Evolutionary conservation across 2,329 filamentous ascomycete species (phyloP), one percentile per base, ranked within the genome.

Genomic region (Sporothrix brasiliensis): DNA sequence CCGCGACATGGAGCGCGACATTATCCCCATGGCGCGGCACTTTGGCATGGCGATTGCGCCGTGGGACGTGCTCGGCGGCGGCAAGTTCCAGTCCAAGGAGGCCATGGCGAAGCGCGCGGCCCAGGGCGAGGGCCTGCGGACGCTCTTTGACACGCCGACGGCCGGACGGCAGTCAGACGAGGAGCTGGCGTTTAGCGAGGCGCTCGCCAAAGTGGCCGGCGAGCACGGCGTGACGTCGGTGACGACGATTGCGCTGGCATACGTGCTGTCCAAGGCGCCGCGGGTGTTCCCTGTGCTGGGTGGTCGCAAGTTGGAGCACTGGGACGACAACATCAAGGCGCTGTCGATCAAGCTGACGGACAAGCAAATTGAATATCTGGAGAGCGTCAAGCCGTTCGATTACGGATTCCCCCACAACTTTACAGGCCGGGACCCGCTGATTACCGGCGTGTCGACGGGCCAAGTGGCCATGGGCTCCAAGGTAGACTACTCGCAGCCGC

Each of bases 61-160:
- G 0, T 91, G 87, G 87, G 88, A 86, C 66, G 85, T 84, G 0
- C 78, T 89, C 6, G 86, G 86, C 21, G 82, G 78, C 79, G 86
- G 86, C 53, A 79, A 80, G 69, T 84, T 86, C 77, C 82, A 85
- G 77, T 79, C 80, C 19, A 75, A 76, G 69, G 78, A 78, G 69
- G 75, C 76, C 68, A 41, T 81, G 60, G 78, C 79, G 70, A 73
- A 19, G 9, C 72, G 72, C 56, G 50, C 34, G 6, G 44, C 52
- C n/a, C 49, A 67, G 0, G 82, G 81, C 50, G 83, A 85, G 76
- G 80, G 78, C 69, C 79, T 78, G 73, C 81, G 75, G 73, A 69
- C n/a, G 47, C 65, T 77, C n/a, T 70, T 76, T 2, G 52, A 30
- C 39, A 73, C 13, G 39, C 41, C 63, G 2, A 50, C 52, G 53